Evolutionary conservation across 345 rosid genomes (phyloP), one percentile per base, ranked within the genome.

Genomic region (Hirschfeldia incana): DNA sequence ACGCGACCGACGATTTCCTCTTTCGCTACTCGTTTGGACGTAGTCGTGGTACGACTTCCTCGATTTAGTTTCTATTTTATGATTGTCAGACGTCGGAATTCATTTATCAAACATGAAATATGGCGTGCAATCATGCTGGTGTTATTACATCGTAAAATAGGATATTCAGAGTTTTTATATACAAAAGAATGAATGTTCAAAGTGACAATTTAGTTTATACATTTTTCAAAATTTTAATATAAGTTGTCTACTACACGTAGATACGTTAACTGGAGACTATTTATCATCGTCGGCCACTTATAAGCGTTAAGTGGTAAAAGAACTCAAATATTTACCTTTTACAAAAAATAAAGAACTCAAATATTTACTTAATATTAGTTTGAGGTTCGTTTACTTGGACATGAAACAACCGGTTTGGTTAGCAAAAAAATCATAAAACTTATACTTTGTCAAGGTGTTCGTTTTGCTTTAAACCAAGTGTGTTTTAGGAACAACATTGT

Each of bases 41-140:
- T 66, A n/a, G 69, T 73, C 61, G 77, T 78, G 77, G 82, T 78
- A 78, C 82, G 82, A 78, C 73, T 49, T 66, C 64, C 60, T 73
- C 78, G 15, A 73, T 16, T 44, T 73, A 57, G 59, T 58, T 34
- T 42, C 49, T 70, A 34, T 8, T 65, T 16, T 42, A 65, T 72
- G 51, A 29, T 65, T 65, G 26, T 61, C 69, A 13, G 16, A 21
- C 12, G 21, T 21, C 21, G 64, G 32, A 62, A 34, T 55, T 55
- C 29, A 51, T 13, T 15, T 63, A 70, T 77, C 44, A 70, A 76
- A 63, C 68, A 70, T 51, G 80, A 69, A 76, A 61, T 59, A 69
- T 53, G 80, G 46, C 65, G 59, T 63, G 59, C 76, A 77, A 64
- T 51, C 76, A 5, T 53, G 76, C 51, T 46, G 61, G 15, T 63